These are phyloP conservation scores for Aspergillus asperescens DNA, from an alignment of 495 filamentous ascomycete genomes.

Conservation along the genomic window DNA sequence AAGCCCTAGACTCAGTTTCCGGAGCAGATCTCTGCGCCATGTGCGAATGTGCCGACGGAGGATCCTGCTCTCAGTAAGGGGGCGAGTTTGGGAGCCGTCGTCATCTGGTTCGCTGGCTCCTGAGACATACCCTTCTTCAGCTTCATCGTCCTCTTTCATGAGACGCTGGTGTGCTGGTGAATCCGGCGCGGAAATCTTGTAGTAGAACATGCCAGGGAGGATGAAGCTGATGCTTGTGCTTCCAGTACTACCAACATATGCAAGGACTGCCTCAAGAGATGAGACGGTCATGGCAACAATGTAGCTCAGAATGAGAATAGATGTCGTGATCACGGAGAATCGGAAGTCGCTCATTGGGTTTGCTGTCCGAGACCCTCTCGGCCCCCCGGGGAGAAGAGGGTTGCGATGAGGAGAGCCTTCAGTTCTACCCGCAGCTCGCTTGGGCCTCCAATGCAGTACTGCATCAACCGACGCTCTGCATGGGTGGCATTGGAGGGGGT, in stretches of 20 bases:
- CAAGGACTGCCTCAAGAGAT: slow-evolving; percentile 81
- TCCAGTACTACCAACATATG: slow-evolving; percentile 92
- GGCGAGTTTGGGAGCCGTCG: slow-evolving; percentile 30
- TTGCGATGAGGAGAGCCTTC: slow-evolving; percentile 44
- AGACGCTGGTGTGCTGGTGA: slow-evolving; percentile 76
- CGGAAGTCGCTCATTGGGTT: slow-evolving; percentile 76
- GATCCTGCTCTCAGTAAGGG: slow-evolving; percentile 41
- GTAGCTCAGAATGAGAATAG: slow-evolving; percentile 78
- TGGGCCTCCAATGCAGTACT: slow-evolving; percentile 83
- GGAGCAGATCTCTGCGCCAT: slow-evolving; percentile 56
- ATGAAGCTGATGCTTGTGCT: slow-evolving; percentile 96
- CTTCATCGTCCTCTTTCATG: slow-evolving; percentile 83
- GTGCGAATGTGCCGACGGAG: slow-evolving; percentile 48
- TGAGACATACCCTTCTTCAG: slow-evolving; percentile 33
- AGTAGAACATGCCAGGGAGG: slow-evolving; percentile 92
- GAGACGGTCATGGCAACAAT: slow-evolving; percentile 84
- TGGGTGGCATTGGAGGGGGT: slow-evolving; percentile 91
- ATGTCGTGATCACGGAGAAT: slow-evolving; percentile 84
- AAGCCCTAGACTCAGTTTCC: slow-evolving; percentile 67
- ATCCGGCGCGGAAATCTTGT: slow-evolving; percentile 89
- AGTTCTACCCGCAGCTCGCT: slow-evolving; percentile 29
- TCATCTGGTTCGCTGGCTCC: slow-evolving; percentile 42
- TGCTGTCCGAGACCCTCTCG: slow-evolving; percentile 29
- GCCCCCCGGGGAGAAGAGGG: slow-evolving; percentile 32
- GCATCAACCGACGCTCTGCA: slow-evolving; percentile 91